Base-by-base conservation (phyloP, 1,139 yeast genomes). In the Meyerozyma smithsonii region DNA sequence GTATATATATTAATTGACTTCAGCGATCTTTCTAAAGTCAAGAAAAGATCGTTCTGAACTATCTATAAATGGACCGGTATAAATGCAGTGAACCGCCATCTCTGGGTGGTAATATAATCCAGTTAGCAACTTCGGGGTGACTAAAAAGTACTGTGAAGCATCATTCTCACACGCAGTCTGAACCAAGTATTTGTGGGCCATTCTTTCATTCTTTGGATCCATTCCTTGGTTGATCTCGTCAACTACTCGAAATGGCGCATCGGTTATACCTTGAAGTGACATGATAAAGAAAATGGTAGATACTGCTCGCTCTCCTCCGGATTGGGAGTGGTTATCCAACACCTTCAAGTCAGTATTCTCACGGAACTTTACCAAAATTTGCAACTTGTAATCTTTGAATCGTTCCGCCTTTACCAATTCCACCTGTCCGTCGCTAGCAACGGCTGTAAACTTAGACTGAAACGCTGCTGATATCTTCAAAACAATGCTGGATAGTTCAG, bases 171-270 rank as follows among this genome's bases (percentile, higher is more conserved):
- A 86, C 0, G 97, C 94, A 36, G 85, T 81, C 42, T 84, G 81
- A 3, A 92, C 97, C 74, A 94, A 82, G 48, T 87, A 78, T 47
- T 79, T 77, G 56, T 92, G 97, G 3, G 95, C 94, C 64, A 79
- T 74, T 47, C 94, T 78, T 61, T 94, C 98, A 56, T 92, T 92
- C 45, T 78, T 77, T 7, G 95, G 88, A 62, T 94, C 99, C 97
- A 94, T 90, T 48, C 98, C 99, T 64, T 94, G 99, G 59, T 94
- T 94, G 48, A 94, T 94, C 66, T 94, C 99, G 61, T 94, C 99
- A 5, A 94, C 97, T 3, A 92, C 92, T 53, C 97, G 71, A 56
- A 94, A 88, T 8, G 98, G 98, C 0, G 97, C 89, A 32, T 76
- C 76, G 0, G 97, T 83, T 43, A 87, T 70, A n/a, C 90, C 92